Conservation (phyloP, 83 land plant genomes). For the Larix sibirica region DNA sequence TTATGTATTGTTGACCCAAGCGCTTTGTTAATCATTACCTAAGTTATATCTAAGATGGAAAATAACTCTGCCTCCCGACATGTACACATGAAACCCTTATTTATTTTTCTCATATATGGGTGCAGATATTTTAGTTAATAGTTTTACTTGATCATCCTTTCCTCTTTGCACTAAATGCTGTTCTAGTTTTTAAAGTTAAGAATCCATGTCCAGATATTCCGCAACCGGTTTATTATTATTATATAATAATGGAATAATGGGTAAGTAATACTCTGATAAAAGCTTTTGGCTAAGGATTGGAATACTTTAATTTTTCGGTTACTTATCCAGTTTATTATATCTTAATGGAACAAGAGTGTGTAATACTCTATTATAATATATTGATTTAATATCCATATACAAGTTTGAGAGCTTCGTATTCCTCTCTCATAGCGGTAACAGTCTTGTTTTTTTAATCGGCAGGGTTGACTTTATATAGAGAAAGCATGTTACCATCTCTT, state of each 20-base stretch:
- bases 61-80: not conserved
- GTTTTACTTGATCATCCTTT: too few relatives aligned
- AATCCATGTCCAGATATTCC: too few relatives aligned
- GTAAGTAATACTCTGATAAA: too few relatives aligned
- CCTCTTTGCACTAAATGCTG: too few relatives aligned
- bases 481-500: not conserved
- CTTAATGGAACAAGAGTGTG: not conserved
- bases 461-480: not conserved
- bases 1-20: slow-evolving; percentile 15
- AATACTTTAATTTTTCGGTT: not conserved
- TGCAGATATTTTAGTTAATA: not conserved
- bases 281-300: not conserved
- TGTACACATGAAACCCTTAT: not conserved
- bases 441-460: not conserved
- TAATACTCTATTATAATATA: not conserved
- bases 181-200: too few relatives aligned
- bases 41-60: not conserved
- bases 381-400: not conserved
- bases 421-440: not conserved
- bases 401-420: not conserved
- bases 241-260: not conserved
- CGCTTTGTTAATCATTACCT: not conserved
- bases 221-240: not conserved
- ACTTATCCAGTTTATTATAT: not conserved
- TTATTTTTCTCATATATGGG: not conserved